These are phyloP conservation scores for rapeseed (Brassica napus) DNA, from an alignment of 345 rosid genomes.

Conservation along the genomic window DNA sequence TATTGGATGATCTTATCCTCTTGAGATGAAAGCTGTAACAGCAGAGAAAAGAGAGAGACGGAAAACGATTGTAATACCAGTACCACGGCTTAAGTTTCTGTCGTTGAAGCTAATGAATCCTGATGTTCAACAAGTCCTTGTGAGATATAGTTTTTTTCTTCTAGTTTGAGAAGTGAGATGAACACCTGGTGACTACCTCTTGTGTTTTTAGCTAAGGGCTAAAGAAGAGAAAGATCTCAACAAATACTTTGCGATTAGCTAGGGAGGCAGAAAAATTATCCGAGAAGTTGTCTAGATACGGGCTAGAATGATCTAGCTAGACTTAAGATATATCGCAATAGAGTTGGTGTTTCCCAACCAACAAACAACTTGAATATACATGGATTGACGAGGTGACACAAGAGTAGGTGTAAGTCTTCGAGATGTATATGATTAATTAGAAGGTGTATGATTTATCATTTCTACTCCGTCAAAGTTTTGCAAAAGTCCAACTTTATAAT, in stretches of 20 bases:
- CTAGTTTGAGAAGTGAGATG: background rate
- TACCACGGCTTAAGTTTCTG: background rate
- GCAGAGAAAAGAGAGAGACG: background rate
- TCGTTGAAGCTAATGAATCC: background rate
- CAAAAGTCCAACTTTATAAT: conserved; percentile 28
- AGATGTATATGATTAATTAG: conserved; percentile 17
- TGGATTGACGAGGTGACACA: background rate
- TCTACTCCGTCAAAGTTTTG: conserved; percentile 44
- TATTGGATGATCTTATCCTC: background rate
- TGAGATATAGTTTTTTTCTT: background rate
- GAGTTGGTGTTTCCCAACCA: background rate
- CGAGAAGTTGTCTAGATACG: background rate
- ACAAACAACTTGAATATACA: background rate
- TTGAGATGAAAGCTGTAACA: background rate
- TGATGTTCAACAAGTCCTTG: background rate
- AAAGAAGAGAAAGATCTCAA: background rate
- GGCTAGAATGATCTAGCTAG: background rate
- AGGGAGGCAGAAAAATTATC: background rate
- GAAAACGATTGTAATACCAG: background rate
- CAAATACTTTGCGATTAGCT: background rate
- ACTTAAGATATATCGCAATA: background rate
- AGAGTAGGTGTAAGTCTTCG: background rate
- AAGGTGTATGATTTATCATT: conserved; percentile 14
- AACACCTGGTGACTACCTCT: background rate
- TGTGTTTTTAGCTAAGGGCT: background rate